Evolutionary conservation across 2,329 filamentous ascomycete genomes (phyloP).

Genomic region (Fusarium chlamydosporum): DNA sequence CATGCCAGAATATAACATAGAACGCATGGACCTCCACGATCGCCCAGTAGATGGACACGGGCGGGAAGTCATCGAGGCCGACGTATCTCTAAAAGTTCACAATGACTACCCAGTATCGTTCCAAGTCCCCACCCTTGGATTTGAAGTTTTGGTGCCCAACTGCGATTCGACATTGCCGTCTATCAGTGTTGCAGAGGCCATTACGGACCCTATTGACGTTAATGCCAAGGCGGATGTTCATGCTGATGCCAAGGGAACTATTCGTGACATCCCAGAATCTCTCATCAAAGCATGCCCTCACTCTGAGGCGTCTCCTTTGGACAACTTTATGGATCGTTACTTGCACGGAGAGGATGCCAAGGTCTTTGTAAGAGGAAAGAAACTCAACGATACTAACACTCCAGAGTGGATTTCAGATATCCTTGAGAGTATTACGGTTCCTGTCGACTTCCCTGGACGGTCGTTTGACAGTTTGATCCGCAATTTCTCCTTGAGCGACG

Average conservation of each 20-base stretch:
- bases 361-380: conserved; percentile 85
- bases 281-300: conserved; percentile 82
- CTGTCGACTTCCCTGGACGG: conserved; percentile 85
- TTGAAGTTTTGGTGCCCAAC: conserved; percentile 87
- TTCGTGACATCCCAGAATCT: conserved; percentile 79
- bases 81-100: conserved; percentile 78
- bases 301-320: conserved; percentile 84
- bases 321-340: conserved; percentile 84
- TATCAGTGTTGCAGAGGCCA: conserved; percentile 83
- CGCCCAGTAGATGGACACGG: conserved; percentile 64
- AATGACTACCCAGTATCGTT: conserved; percentile 86
- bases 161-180: conserved; percentile 79
- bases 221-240: conserved; percentile 76
- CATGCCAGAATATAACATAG: conserved; percentile 86
- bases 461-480: conserved; percentile 86
- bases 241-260: conserved; percentile 78
- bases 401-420: conserved; percentile 88
- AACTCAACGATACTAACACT: conserved; percentile 73
- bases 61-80: conserved; percentile 79
- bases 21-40: conserved; percentile 84
- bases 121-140: conserved; percentile 82
- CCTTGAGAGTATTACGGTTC: conserved; percentile 84
- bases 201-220: conserved; percentile 76
- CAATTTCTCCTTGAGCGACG: conserved; percentile 88
- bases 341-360: conserved; percentile 83